Conservation (phyloP, 768 basidiomycete species). For the Mycena floridula region DNA sequence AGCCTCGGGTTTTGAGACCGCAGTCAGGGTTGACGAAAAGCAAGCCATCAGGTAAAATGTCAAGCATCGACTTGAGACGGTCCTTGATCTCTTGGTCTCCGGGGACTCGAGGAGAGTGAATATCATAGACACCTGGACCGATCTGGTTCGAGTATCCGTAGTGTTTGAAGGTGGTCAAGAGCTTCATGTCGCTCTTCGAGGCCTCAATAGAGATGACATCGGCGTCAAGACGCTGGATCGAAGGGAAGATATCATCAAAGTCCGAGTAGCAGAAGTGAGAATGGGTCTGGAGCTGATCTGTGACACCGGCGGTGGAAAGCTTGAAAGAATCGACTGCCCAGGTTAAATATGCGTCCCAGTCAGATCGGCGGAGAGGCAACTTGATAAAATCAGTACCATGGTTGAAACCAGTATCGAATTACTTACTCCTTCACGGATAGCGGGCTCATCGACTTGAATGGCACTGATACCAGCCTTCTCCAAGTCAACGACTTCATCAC, state of each 20-base stretch:
- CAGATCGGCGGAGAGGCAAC: constrained; percentile 91
- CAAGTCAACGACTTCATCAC: constrained; percentile 96
- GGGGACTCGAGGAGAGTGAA: constrained; percentile 99
- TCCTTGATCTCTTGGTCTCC: constrained; percentile 90
- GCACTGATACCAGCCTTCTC: constrained; percentile 95
- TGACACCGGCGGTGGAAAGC: constrained; percentile 93
- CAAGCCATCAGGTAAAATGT: constrained; percentile 72
- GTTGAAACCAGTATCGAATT: neutral
- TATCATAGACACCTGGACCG: constrained; percentile 97
- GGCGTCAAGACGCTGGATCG: constrained; percentile 93
- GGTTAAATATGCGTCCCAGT: constrained; percentile 94
- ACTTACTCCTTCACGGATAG: constrained; percentile 95
- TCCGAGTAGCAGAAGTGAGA: constrained; percentile 99
- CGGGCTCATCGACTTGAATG: constrained; percentile 99
- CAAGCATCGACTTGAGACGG: constrained; percentile 79
- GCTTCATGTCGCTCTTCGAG: constrained; percentile 98
- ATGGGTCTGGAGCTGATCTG: constrained; percentile 91
- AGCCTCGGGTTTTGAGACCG: constrained; percentile 97
- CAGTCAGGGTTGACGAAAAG: constrained; percentile 95
- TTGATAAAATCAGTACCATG: constrained; percentile 17
- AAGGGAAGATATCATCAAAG: constrained; percentile 98
- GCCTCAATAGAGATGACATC: constrained; percentile 99
- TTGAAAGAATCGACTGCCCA: constrained; percentile 99
- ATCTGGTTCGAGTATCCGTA: constrained; percentile 97
- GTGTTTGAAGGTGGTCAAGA: constrained; percentile 90